Base-by-base conservation (phyloP, 305 asterid genomes). In the Fraxinus baroniana region DNA sequence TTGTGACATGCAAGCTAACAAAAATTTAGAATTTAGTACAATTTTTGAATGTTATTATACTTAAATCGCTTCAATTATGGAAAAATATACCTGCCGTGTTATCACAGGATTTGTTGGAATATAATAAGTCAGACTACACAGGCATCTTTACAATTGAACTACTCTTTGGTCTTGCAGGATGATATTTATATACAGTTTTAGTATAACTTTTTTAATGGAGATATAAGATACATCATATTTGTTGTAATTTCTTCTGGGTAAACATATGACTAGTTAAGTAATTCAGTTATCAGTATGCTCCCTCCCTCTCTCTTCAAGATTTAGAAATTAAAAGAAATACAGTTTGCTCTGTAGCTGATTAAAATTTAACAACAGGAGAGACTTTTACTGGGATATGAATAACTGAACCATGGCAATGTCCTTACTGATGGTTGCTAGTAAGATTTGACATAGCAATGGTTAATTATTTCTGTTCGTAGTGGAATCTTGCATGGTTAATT, bases 261-360 rank as follows among this genome's bases (percentile, higher is more conserved):
- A 17, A 30, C 41, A 17, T 71, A 17, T 32, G 76, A 33, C 12
- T 32, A 32, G 76, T 71, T 32, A 26, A 32, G 76, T 71, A 15
- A 71, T 71, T 71, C 76, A 32, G 44, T 71, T 17, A 71, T 68
- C 39, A 68, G 36, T 71, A 71, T 71, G 20, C 76, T 71, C 76
- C 9, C 41, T 15, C 5, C 41, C 41, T 33, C 76, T 71, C 76
- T 18, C 39, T 32, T 71, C 46, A 17, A n/a, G 5, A 17, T 30
- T 71, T 71, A 33, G 76, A 71, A 30, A 71, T 15, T 17, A 30
- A n/a, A 15, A 30, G 13, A 71, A 71, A 32, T 12, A 68, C 22
- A 13, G 44, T 17, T 71, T 32, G 44, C 76, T 71, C 37, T 71
- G 18, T 32, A 32, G 41, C 76, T 71, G 76, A 32, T 71, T 71